Evolutionary conservation across 2,329 filamentous ascomycete genomes (phyloP).

Genomic region (Fusarium newnesense): DNA sequence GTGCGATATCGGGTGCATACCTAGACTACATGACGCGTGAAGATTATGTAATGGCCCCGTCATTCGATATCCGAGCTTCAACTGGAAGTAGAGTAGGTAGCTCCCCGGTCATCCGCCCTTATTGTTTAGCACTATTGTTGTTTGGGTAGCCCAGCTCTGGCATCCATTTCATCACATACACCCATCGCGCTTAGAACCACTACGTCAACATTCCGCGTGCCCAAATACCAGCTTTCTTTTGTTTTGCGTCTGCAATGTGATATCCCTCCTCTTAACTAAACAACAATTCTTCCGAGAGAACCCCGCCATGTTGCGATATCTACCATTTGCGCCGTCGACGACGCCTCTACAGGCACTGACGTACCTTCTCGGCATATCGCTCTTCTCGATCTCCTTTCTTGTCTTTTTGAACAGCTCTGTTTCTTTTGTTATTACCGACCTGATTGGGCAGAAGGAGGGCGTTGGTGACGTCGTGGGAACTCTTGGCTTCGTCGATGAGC

Average conservation of each 20-base stretch:
- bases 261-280: slow-evolving; percentile 6
- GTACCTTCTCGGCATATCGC: slow-evolving; percentile 83
- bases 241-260: slow-evolving; percentile 33
- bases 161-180: slow-evolving; percentile 13
- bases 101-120: slow-evolving; percentile 4
- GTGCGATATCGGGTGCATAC: slow-evolving; percentile 27
- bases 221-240: not conserved
- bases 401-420: slow-evolving; percentile 89
- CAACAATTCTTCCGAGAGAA: not conserved
- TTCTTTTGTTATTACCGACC: slow-evolving; percentile 85
- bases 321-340: slow-evolving; percentile 70
- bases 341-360: slow-evolving; percentile 72
- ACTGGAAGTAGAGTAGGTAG: slow-evolving; percentile 17
- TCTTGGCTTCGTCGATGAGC: slow-evolving; percentile 84
- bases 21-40: not conserved
- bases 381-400: slow-evolving; percentile 89
- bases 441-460: slow-evolving; percentile 76
- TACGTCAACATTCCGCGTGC: slow-evolving; percentile 33
- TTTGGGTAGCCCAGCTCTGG: slow-evolving; percentile 5
- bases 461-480: slow-evolving; percentile 87
- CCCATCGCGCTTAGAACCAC: slow-evolving; percentile 22
- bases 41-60: slow-evolving; percentile 39
- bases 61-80: slow-evolving; percentile 35
- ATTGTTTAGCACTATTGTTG: slow-evolving; percentile 14
- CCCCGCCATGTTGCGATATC: slow-evolving; percentile 53